A percentile compares a stretch with the other conserved stretches of the same genome.
Conservation (phyloP, 345 rosid species). For the Sapria himalayana region DNA sequence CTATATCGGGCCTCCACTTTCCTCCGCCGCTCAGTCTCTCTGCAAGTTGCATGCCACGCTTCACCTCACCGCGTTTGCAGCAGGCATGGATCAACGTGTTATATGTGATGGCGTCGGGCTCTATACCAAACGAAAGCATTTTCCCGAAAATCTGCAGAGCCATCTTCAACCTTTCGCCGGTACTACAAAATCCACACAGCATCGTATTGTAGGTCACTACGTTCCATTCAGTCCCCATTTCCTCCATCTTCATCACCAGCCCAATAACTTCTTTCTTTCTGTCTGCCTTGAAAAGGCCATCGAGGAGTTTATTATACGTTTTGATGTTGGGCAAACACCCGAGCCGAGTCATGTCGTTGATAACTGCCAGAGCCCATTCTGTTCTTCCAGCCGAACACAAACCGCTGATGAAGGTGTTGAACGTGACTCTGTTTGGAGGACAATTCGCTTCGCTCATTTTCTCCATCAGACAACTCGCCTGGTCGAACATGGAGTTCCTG, state of each 20-base stretch:
- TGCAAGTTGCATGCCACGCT: slow-evolving; percentile 21
- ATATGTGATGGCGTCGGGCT: slow-evolving; percentile 42
- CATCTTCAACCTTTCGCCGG: slow-evolving; percentile 23
- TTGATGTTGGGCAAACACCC: slow-evolving; percentile 33
- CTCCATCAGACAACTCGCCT: slow-evolving; percentile 41
- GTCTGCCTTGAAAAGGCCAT: slow-evolving; percentile 32
- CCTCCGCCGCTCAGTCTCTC: slow-evolving; percentile 19
- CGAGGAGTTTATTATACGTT: slow-evolving; percentile 50
- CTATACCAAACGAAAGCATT: slow-evolving; percentile 30
- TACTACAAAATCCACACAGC: slow-evolving; percentile 34
- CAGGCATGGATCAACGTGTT: slow-evolving; percentile 33
- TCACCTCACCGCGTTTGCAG: slow-evolving; percentile 31
- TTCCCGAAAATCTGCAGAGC: slow-evolving; percentile 39
- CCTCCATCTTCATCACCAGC: slow-evolving; percentile 30
- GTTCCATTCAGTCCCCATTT: slow-evolving; percentile 23
- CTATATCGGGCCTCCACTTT: slow-evolving; percentile 38
- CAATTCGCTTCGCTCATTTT: slow-evolving; percentile 37
- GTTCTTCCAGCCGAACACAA: slow-evolving; percentile 40
- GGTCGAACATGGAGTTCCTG: slow-evolving; percentile 31
- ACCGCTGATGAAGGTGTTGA: slow-evolving; percentile 47
- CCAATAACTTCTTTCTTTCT: slow-evolving; percentile 22
- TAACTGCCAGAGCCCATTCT: slow-evolving; percentile 36
- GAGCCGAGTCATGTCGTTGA: slow-evolving; percentile 28
- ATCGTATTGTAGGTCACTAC: slow-evolving; percentile 42
- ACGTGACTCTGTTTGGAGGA: slow-evolving; percentile 42